Percentiles rank a stretch among this genome's conserved stretches.
phyloP scores from a whole-genome alignment of 331 rosid genomes.

The Ulmus americana region DNA sequence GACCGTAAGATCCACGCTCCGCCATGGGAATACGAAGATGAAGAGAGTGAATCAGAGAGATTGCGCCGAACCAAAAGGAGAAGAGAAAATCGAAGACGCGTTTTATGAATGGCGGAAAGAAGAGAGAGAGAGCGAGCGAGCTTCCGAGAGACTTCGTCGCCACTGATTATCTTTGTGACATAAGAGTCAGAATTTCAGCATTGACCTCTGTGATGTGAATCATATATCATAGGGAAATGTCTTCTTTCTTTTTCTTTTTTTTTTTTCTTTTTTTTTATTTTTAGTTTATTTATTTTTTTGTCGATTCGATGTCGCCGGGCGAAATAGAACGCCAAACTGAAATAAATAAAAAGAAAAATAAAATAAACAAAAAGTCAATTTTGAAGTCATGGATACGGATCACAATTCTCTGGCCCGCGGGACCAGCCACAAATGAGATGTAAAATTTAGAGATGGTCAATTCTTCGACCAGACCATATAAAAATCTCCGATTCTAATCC shows the following conservation, averaged over 20 bases:
- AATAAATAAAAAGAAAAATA: not conserved
- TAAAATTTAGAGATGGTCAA: too few relatives aligned
- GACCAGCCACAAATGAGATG: too few relatives aligned
- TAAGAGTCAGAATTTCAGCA: not conserved
- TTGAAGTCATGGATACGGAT: not conserved
- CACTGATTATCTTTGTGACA: not conserved
- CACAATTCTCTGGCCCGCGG: too few relatives aligned
- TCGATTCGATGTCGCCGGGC: not conserved
- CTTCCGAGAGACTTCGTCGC: slow-evolving; percentile 9
- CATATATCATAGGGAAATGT: not conserved
- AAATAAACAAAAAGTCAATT: not conserved
- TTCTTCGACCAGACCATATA: too few relatives aligned
- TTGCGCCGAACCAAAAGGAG: not conserved
- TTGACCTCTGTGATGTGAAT: not conserved
- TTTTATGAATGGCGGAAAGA: not conserved
- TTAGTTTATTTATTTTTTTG: not conserved
- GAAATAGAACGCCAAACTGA: too few relatives aligned
- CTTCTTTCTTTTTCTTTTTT: not conserved
- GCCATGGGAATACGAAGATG: slow-evolving; percentile 40
- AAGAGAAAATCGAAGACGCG: not conserved
- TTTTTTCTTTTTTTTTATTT: not conserved
- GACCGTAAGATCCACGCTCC: slow-evolving; percentile 51
- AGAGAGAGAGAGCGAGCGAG: not conserved
- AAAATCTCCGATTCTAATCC: too few relatives aligned
- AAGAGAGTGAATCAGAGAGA: slow-evolving; percentile 16